A percentile compares a stretch with the other conserved stretches of the same genome.
Conservation (phyloP, 2,329 filamentous ascomycete species). For the Pyrenophora tritici-repentis region DNA sequence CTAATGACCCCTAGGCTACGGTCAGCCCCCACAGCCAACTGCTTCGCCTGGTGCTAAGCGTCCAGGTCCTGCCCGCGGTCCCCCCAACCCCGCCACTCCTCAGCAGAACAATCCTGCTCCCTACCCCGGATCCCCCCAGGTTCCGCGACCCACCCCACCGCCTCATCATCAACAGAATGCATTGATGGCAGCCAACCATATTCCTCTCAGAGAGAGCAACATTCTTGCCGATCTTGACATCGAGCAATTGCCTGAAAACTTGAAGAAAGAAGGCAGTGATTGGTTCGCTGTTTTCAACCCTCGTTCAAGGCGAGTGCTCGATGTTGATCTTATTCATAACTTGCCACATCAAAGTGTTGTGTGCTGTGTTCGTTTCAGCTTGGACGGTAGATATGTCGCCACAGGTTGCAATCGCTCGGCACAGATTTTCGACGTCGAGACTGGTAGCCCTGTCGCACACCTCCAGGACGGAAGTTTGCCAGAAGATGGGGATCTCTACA, state of each 20-base stretch:
- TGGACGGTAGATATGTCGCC: slow-evolving; percentile 92
- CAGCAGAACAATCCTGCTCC: slow-evolving; percentile 88
- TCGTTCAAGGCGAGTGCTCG: slow-evolving; percentile 81
- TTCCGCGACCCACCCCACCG: slow-evolving; percentile 75
- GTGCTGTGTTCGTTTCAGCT: slow-evolving; percentile 96
- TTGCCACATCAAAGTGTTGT: slow-evolving; percentile 94
- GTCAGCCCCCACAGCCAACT: slow-evolving; percentile 80
- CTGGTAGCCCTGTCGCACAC: slow-evolving; percentile 84
- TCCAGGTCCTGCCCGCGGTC: slow-evolving; percentile 65
- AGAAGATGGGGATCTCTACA: slow-evolving; percentile 90
- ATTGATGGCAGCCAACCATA: slow-evolving; percentile 32
- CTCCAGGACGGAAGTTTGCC: slow-evolving; percentile 88
- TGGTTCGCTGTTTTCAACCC: slow-evolving; percentile 99
- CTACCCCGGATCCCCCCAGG: slow-evolving; percentile 85
- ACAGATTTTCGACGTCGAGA: slow-evolving; percentile 95
- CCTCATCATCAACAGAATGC: slow-evolving; percentile 49
- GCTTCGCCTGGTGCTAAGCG: slow-evolving; percentile 84
- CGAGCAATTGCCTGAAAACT: slow-evolving; percentile 79
- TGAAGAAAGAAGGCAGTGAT: slow-evolving; percentile 87
- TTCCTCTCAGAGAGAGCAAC: slow-evolving; percentile 62
- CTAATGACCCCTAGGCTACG: slow-evolving; percentile 64
- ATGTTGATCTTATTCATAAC: slow-evolving; percentile 93
- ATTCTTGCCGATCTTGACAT: slow-evolving; percentile 84
- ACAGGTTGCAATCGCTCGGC: slow-evolving; percentile 98
- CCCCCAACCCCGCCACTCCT: slow-evolving; percentile 76